Evolutionary conservation across 768 basidiomycete species (phyloP).

Genomic region (Leccinum variicolor): DNA sequence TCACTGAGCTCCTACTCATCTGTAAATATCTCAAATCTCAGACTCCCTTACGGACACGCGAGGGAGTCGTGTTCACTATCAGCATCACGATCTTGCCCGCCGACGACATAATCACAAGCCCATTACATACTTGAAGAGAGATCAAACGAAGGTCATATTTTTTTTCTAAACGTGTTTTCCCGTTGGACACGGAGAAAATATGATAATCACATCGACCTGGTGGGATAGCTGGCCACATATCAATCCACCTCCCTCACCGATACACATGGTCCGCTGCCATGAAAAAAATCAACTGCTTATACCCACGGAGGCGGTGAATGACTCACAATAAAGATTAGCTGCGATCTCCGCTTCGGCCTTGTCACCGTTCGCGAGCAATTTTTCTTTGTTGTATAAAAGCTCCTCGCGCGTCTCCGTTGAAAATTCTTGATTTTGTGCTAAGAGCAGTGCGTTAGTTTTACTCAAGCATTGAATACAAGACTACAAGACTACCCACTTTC

Average conservation of each 20-base stretch:
- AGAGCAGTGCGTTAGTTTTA: constrained; percentile 2
- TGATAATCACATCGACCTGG: constrained; percentile 25
- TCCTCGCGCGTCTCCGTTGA: constrained; percentile 98
- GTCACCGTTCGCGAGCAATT: constrained; percentile 94
- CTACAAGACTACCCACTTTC: constrained; percentile 67
- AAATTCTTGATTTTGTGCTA: constrained; percentile 97
- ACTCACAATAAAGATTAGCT: constrained; percentile 80
- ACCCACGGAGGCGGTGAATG: constrained; percentile 8
- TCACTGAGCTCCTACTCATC: too few relatives aligned
- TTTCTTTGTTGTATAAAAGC: constrained; percentile 98
- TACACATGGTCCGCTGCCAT: constrained; percentile 80
- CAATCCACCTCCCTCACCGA: constrained; percentile 46
- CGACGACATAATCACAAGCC: too few relatives aligned
- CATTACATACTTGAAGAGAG: background rate
- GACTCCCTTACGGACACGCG: too few relatives aligned
- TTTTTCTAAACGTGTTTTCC: constrained; percentile 3
- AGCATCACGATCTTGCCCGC: too few relatives aligned
- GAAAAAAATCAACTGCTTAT: constrained; percentile 18
- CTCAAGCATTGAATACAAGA: constrained; percentile 2
- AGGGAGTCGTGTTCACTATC: too few relatives aligned
- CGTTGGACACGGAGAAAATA: constrained; percentile 4
- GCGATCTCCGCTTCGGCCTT: constrained; percentile 96
- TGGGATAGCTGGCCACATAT: constrained; percentile 8
- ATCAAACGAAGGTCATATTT: constrained; percentile 1
- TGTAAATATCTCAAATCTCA: too few relatives aligned